Percentiles rank a stretch among this genome's conserved stretches.
phyloP scores from a whole-genome alignment of 805 yeast species.

The Candida qinlingensis region DNA sequence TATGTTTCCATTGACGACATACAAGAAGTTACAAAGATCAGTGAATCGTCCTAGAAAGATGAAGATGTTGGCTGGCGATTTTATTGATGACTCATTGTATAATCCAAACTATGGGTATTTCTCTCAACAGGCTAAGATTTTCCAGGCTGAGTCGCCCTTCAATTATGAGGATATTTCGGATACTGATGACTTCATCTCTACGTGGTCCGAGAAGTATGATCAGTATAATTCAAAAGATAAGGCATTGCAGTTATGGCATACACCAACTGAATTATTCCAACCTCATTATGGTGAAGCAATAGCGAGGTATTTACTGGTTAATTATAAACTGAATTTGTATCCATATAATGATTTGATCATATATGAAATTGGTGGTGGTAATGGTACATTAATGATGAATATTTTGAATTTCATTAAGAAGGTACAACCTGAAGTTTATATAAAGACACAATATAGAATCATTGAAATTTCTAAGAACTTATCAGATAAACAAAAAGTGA shows the following conservation, averaged over 20 bases:
- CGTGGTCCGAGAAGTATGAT: constrained; percentile 60
- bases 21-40: constrained; percentile 21
- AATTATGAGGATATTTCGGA: constrained; percentile 52
- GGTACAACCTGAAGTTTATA: constrained; percentile 69
- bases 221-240: constrained; percentile 37
- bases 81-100: constrained; percentile 79
- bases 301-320: constrained; percentile 71
- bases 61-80: constrained; percentile 73
- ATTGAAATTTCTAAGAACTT: constrained; percentile 19
- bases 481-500: constrained; percentile 25
- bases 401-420: constrained; percentile 58
- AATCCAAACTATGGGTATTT: constrained; percentile 83
- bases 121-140: constrained; percentile 70
- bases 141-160: constrained; percentile 61
- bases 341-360: constrained; percentile 70
- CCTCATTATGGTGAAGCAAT: constrained; percentile 84
- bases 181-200: constrained; percentile 63
- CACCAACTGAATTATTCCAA: constrained; percentile 81
- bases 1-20: constrained; percentile 15
- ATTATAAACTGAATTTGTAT: constrained; percentile 60
- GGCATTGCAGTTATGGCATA: constrained; percentile 72
- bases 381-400: constrained; percentile 79
- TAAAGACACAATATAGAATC: constrained; percentile 48
- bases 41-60: constrained; percentile 49
- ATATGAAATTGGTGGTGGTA: constrained; percentile 89